Base-by-base conservation (phyloP, 2,329 filamentous ascomycete genomes). In the Aotearoamyces nothofagi region DNA sequence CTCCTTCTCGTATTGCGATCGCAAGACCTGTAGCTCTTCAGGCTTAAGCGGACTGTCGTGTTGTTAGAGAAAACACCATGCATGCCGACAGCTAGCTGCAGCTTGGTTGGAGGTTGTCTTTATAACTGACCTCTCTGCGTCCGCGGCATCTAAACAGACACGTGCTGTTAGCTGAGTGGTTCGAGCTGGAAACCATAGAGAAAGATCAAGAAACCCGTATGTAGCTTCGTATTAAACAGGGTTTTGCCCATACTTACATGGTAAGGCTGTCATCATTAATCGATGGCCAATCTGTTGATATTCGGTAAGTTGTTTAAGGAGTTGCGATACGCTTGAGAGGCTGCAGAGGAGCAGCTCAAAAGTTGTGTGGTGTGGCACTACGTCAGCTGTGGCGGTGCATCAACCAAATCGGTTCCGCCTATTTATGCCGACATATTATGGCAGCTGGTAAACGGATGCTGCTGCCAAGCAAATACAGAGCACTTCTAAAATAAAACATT, bases 1-100 rank as follows among this genome's bases (percentile, higher is more conserved):
- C 59, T 98, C 90, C 52, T 93, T 93, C 52, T 96, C 87, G 53
- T 90, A 98, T 55, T 98, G 90, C 35, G 81, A 66, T 40, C 87
- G 81, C 30, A 98, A 68, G 38, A 96, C 90, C 54, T 86, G 76
- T 35, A 98, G 77, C 57, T 98, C 90, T 28, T 82, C 79, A 32
- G 82, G 73, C 58, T 90, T 92, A 38, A 98, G 69, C 42, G 90
- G 81, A 51, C 83, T 90, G 43, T 30, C n/a, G 12, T 16, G 5
- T 25, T 24, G 34, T 49, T 39, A 42, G 32, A 13, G 24, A 22
- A 15, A 23, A 5, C 13, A 16, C 17, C n/a, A 20, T 20, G n/a
- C 7, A 20, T 7, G 19, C 19, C 7, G n/a, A 8, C 8, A 20
- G n/a, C 7, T 20, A 20, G n/a, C 19, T 8, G 19, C 19, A 20